These are phyloP conservation scores for Lachancea nothofagi DNA, from an alignment of 805 yeast species.

Conservation along the genomic window DNA sequence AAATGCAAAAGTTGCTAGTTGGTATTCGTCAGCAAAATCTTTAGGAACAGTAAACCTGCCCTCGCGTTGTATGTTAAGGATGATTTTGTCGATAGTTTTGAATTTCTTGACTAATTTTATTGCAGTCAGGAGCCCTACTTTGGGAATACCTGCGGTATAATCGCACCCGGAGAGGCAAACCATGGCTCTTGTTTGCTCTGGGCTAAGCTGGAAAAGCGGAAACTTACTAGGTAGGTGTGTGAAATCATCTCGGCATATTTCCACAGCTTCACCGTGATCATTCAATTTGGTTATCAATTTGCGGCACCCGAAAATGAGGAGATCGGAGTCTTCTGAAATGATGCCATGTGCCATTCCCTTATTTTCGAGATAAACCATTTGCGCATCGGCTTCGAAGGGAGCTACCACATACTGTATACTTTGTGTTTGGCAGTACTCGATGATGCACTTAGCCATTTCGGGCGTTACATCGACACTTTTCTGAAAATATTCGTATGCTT, in stretches of 20 bases:
- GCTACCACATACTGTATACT: constrained; percentile 78
- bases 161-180: constrained; percentile 97
- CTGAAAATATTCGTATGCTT: constrained; percentile 64
- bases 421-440: constrained; percentile 57
- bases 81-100: constrained; percentile 47
- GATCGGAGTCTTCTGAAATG: constrained; percentile 90
- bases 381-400: constrained; percentile 98
- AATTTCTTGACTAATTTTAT: constrained; percentile 50
- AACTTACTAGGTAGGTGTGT: constrained; percentile 39
- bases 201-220: constrained; percentile 46
- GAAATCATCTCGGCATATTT: constrained; percentile 56
- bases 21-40: constrained; percentile 53
- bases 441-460: constrained; percentile 81
- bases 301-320: constrained; percentile 80
- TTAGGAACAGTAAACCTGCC: constrained; percentile 54
- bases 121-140: constrained; percentile 77
- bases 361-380: constrained; percentile 83
- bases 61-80: constrained; percentile 52
- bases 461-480: constrained; percentile 86
- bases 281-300: constrained; percentile 75
- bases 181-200: constrained; percentile 59
- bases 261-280: constrained; percentile 63
- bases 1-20: constrained; percentile 71
- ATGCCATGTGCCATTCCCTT: constrained; percentile 74
- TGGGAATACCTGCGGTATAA: constrained; percentile 80